phyloP scores from a whole-genome alignment of 352 stramenopile genomes.

The Phytopythium mirpurense region DNA sequence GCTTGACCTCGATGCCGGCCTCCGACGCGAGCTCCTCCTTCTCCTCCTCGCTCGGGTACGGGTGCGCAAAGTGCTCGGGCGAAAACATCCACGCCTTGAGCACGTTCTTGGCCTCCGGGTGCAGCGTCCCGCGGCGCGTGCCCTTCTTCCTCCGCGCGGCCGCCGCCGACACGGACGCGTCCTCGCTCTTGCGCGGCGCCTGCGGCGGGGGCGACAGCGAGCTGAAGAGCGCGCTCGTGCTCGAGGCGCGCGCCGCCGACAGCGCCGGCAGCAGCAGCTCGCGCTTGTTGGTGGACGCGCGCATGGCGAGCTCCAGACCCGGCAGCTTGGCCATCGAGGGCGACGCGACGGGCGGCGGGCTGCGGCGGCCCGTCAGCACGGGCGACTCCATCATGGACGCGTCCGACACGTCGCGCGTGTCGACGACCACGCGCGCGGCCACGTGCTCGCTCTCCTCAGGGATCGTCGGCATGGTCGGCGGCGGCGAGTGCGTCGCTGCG shows the following conservation, averaged over 20 bases:
- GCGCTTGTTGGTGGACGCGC: conserved; percentile 20
- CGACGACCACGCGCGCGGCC: conserved; percentile 4
- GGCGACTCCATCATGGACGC: conserved; percentile 23
- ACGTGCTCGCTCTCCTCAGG: conserved; percentile 14
- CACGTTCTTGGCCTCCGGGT: conserved; percentile 82
- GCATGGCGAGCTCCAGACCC: conserved; percentile 61
- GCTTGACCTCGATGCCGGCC: conserved; percentile 84
- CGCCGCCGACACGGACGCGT: conserved; percentile 11
- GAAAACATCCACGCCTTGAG: conserved; percentile 90
- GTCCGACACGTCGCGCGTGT: not conserved
- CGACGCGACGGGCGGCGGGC: conserved; percentile 25
- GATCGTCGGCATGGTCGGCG: not conserved
- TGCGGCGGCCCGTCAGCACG: conserved; percentile 28
- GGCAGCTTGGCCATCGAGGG: conserved; percentile 48
- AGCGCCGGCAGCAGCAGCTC: conserved; percentile 55
- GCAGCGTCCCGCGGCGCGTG: conserved; percentile 73
- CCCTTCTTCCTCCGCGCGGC: conserved; percentile 50
- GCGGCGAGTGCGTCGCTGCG: not conserved
- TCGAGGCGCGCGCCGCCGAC: conserved; percentile 12
- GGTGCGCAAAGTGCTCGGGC: conserved; percentile 82
- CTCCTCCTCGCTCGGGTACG: conserved; percentile 85
- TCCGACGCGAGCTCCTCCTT: conserved; percentile 79
- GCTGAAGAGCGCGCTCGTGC: conserved; percentile 21
- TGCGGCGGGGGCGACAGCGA: conserved; percentile 15
- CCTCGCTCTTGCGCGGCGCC: not conserved